Conservation (phyloP, 371 early-diverging fungal genomes). For the Gilbertella persicaria region DNA sequence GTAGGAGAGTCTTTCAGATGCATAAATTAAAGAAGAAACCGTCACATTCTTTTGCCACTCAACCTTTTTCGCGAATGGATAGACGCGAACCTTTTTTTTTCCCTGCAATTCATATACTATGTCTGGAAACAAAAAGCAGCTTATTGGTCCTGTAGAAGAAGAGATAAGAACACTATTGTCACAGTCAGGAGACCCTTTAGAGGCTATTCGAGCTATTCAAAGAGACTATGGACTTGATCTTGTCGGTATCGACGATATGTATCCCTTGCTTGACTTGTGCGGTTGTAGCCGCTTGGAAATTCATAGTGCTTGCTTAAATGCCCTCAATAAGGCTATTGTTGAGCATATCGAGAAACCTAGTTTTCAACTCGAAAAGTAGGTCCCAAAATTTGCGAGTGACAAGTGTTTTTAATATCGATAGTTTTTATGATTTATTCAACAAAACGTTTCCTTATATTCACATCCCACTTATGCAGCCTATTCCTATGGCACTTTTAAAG, state of each 20-base stretch:
- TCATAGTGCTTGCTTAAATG: slow-evolving; percentile 58
- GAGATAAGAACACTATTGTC: slow-evolving; percentile 33
- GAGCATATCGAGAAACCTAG: slow-evolving; percentile 34
- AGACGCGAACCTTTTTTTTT: background rate
- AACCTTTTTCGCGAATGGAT: slow-evolving; percentile 2
- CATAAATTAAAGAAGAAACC: too few species aligned
- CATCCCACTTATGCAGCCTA: slow-evolving; percentile 57
- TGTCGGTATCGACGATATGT: slow-evolving; percentile 58
- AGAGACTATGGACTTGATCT: slow-evolving; percentile 43
- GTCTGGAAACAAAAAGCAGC: slow-evolving; percentile 14
- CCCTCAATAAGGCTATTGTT: slow-evolving; percentile 49
- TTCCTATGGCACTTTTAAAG: slow-evolving; percentile 64
- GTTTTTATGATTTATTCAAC: slow-evolving; percentile 51
- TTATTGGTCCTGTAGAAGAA: slow-evolving; percentile 39
- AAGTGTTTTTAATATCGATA: slow-evolving; percentile 23
- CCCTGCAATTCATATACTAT: background rate
- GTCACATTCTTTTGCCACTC: background rate
- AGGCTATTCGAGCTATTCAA: slow-evolving; percentile 44
- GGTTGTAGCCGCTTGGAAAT: slow-evolving; percentile 56
- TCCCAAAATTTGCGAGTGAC: too few species aligned
- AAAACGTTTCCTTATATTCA: slow-evolving; percentile 58
- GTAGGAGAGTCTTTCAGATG: too few species aligned
- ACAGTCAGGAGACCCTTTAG: slow-evolving; percentile 39
- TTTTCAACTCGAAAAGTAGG: slow-evolving; percentile 52
- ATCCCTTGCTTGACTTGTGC: slow-evolving; percentile 62